A percentile compares a stretch with the other conserved stretches of the same genome.
Conservation (phyloP, 1,139 yeast species). For the Candida glucosophila region DNA sequence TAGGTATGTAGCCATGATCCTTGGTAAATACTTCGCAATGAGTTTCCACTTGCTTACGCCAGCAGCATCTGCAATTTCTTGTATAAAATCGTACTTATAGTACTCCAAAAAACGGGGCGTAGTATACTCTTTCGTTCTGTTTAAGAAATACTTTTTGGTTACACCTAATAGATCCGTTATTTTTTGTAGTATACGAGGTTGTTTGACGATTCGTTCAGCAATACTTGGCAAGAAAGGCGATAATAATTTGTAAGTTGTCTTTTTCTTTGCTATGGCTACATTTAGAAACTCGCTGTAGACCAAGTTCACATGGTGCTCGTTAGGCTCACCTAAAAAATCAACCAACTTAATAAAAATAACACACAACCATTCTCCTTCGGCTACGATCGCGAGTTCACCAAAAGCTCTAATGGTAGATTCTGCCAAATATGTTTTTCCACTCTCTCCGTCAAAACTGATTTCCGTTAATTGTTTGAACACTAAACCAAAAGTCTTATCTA, state of each 20-base stretch:
- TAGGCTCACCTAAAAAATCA: slow-evolving; percentile 49
- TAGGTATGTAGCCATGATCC: slow-evolving; percentile 33
- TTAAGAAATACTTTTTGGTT: slow-evolving; percentile 51
- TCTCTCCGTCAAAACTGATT: slow-evolving; percentile 22
- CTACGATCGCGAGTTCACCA: slow-evolving; percentile 50
- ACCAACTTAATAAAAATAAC: slow-evolving; percentile 51
- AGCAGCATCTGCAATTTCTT: slow-evolving; percentile 39
- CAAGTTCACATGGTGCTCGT: slow-evolving; percentile 54
- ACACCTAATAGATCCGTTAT: slow-evolving; percentile 62
- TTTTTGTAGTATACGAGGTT: slow-evolving; percentile 46
- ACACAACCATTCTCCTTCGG: slow-evolving; percentile 57
- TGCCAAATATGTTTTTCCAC: slow-evolving; percentile 31
- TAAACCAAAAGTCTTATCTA: slow-evolving; percentile 26
- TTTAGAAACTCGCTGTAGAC: slow-evolving; percentile 51
- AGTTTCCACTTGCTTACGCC: slow-evolving; percentile 25
- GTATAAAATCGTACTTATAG: slow-evolving; percentile 53
- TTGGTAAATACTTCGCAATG: slow-evolving; percentile 25
- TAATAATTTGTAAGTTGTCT: slow-evolving; percentile 62
- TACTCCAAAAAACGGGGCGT: slow-evolving; percentile 68
- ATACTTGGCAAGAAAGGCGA: slow-evolving; percentile 74
- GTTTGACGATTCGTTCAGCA: slow-evolving; percentile 58
- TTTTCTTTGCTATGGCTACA: slow-evolving; percentile 34
- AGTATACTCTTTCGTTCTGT: slow-evolving; percentile 64
- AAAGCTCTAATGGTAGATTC: slow-evolving; percentile 58
- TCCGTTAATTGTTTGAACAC: slow-evolving; percentile 27